phyloP scores from a whole-genome alignment of 352 stramenopile genomes.

The Phytophthora lateralis region DNA sequence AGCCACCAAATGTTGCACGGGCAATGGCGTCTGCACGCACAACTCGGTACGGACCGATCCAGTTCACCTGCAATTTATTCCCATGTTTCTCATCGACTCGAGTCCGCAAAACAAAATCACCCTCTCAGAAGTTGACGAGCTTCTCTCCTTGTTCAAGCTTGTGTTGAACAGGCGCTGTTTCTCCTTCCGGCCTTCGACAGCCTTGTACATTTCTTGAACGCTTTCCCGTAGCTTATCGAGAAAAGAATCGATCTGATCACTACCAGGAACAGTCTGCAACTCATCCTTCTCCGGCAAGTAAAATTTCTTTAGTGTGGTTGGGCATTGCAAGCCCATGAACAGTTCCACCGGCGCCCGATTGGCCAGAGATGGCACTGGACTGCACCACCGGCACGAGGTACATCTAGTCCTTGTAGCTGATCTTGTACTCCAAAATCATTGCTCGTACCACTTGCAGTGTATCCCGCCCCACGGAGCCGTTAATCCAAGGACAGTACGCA shows the following conservation, averaged over 20 bases:
- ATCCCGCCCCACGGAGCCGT: too few species aligned
- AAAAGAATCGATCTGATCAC: neutral
- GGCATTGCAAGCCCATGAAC: slow-evolving; percentile 17
- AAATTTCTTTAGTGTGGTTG: slow-evolving; percentile 10
- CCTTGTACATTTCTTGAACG: slow-evolving; percentile 5
- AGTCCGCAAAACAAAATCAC: slow-evolving; percentile 9
- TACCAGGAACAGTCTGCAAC: neutral
- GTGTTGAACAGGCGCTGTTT: slow-evolving; percentile 18
- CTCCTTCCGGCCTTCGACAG: neutral
- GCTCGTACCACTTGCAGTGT: too few species aligned
- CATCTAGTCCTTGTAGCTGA: too few species aligned
- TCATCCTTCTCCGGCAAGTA: slow-evolving; percentile 1
- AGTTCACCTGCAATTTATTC: slow-evolving; percentile 12
- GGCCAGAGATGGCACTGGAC: slow-evolving; percentile 27
- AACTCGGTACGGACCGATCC: slow-evolving; percentile 9
- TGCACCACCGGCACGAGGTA: too few species aligned
- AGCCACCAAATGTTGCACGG: too few species aligned
- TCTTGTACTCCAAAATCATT: too few species aligned
- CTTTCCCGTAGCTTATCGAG: slow-evolving; percentile 1
- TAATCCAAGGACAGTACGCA: too few species aligned
- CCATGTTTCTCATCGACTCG: slow-evolving; percentile 6
- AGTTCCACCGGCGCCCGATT: slow-evolving; percentile 22
- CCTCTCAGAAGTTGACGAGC: slow-evolving; percentile 17
- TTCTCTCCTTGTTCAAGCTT: too few species aligned
- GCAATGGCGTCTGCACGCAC: slow-evolving; percentile 8